A percentile compares a stretch with the other conserved stretches of the same genome.
Conservation (phyloP, 2,329 filamentous ascomycete species). For the Fusarium sp. region DNA sequence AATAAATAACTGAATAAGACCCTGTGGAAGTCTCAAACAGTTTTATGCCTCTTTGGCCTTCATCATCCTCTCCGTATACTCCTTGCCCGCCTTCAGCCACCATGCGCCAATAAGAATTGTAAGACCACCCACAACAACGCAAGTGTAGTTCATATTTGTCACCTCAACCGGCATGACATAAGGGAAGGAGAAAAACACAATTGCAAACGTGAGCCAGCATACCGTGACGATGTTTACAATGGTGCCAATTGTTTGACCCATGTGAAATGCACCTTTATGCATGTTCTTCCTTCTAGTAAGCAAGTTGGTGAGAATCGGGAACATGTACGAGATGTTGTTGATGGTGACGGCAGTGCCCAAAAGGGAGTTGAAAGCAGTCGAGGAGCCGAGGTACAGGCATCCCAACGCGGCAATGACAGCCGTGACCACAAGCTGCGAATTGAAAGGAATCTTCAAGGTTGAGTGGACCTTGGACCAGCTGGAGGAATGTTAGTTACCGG, state of each 20-base stretch:
- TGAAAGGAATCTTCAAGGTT: conserved; percentile 1
- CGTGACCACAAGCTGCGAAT: neutral
- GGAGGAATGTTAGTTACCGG: accelerated
- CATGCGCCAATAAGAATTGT: neutral
- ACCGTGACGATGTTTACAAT: conserved; percentile 9
- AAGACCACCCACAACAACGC: conserved; percentile 7
- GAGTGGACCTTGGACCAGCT: conserved; percentile 20
- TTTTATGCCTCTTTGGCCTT: conserved; percentile 2
- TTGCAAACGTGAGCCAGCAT: conserved; percentile 5
- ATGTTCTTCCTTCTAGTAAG: conserved; percentile 7
- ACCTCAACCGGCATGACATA: conserved; percentile 17
- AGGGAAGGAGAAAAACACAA: conserved; percentile 15
- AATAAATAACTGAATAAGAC: too few relatives aligned
- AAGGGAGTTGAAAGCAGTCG: conserved; percentile 17
- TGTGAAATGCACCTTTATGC: conserved; percentile 13
- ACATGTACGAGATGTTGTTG: conserved; percentile 18
- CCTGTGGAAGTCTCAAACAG: neutral
- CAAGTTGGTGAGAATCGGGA: conserved; percentile 7
- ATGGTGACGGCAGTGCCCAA: conserved; percentile 6
- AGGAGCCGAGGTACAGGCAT: conserved; percentile 11
- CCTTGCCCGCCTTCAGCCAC: neutral
- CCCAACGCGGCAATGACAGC: conserved; percentile 5
- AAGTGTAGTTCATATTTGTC: conserved; percentile 23
- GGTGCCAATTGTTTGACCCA: neutral
- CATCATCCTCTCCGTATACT: conserved; percentile 9